Evolutionary conservation across 306 rosid species (phyloP), one percentile per base, ranked within the genome.

Genomic region (Fragaria nilgerrensis): DNA sequence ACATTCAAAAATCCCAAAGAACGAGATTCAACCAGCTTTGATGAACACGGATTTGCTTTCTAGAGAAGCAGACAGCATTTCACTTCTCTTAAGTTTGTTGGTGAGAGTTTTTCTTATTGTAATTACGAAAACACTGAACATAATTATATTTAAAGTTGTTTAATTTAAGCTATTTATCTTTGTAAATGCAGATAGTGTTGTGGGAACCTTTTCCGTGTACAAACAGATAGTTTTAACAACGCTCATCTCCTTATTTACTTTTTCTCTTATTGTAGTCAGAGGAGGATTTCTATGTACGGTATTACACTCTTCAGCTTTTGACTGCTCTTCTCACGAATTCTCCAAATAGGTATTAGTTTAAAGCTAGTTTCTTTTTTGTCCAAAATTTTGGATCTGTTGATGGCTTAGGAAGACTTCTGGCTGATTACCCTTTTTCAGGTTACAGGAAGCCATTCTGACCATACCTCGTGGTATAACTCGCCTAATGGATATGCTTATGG

Each of bases 401-500:
- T 75, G 36, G 43, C 17, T 29, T 55, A 49, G 78, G 73, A 72
- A 81, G 48, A 83, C 41, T 70, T 41, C 76, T 76, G 81, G 76
- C 78, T 81, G 90, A 89, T 77, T 79, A 65, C 70, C 75, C 25
- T 84, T 43, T 81, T 84, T 85, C 80, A 92, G 98, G 89, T 89
- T 94, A 84, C 97, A 94, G 94, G 97, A 94, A 90, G 92, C 94
- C 68, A 94, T 94, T 84, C 88, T 94, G 84, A 88, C 96, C 47
- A 89, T 89, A 76, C 98, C 98, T 58, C 92, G 92, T 74, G 96
- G 97, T 80, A 92, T 94, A 79, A 94, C 98, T 75, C 89, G 93
- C 78, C 81, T 92, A 45, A 94, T 94, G 98, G 98, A 94, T 85
- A 94, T 94, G 98, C 97, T 90, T 77, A 92, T 92, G 96, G 98